Percentiles rank a stretch among this genome's conserved stretches.
Evolutionary conservation across 2,329 filamentous ascomycete species (phyloP).

Genomic region (Colletotrichum caudatum): DNA sequence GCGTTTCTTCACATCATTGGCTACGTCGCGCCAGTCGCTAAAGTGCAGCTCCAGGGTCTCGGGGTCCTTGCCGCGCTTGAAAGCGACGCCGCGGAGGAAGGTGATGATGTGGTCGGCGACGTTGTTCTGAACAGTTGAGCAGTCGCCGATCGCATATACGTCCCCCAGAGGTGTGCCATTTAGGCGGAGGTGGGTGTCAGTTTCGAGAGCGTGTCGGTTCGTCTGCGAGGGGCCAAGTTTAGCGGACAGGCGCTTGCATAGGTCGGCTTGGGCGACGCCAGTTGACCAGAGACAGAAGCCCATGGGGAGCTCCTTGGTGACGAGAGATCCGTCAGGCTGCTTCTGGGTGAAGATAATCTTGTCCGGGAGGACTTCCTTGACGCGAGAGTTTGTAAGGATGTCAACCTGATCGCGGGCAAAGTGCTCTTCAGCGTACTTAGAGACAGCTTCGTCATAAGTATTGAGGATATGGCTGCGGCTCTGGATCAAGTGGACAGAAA

Average conservation of each 20-base stretch:
- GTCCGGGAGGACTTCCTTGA: slow-evolving; percentile 87
- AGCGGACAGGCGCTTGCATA: slow-evolving; percentile 81
- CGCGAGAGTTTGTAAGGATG: slow-evolving; percentile 91
- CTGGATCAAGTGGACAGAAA: slow-evolving; percentile 97
- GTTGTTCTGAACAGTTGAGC: slow-evolving; percentile 97
- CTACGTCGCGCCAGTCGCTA: slow-evolving; percentile 87
- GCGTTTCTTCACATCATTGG: slow-evolving; percentile 83
- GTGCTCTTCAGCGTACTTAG: slow-evolving; percentile 89
- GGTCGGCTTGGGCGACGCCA: slow-evolving; percentile 86
- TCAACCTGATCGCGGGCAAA: slow-evolving; percentile 93
- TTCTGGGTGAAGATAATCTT: slow-evolving; percentile 92
- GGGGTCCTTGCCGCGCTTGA: slow-evolving; percentile 91
- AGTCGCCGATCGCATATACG: slow-evolving; percentile 97
- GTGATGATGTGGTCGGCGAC: slow-evolving; percentile 89
- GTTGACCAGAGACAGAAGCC: slow-evolving; percentile 99
- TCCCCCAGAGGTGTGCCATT: slow-evolving; percentile 91
- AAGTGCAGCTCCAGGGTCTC: slow-evolving; percentile 90
- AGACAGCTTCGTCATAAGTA: slow-evolving; percentile 96
- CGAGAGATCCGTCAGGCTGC: slow-evolving; percentile 74
- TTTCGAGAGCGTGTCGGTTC: slow-evolving; percentile 93
- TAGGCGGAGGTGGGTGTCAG: slow-evolving; percentile 90
- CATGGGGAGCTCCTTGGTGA: slow-evolving; percentile 95
- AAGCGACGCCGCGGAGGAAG: slow-evolving; percentile 90
- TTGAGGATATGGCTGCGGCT: slow-evolving; percentile 95
- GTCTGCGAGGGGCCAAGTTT: slow-evolving; percentile 82